Conservation (phyloP, 331 rosid species). For the Arachis monticola region DNA sequence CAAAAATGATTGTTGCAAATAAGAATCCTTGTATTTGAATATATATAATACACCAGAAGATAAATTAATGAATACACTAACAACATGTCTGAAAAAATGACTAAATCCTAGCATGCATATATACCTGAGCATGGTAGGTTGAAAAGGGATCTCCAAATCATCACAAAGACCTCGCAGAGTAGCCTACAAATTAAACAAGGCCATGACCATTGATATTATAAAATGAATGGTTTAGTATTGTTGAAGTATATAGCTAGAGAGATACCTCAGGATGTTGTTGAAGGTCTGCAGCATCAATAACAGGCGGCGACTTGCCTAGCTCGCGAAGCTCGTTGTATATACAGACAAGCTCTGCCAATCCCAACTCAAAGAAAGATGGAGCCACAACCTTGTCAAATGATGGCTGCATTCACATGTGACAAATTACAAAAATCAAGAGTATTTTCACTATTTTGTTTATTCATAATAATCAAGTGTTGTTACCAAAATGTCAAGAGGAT, state of each 20-base stretch:
- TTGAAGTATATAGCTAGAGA: neutral
- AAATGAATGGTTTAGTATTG: too few relatives aligned
- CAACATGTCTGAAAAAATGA: constrained; percentile 3
- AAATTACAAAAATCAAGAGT: too few relatives aligned
- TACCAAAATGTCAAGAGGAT: constrained; percentile 84
- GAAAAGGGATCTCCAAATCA: constrained; percentile 75
- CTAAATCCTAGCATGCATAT: constrained; percentile 27
- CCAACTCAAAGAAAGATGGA: constrained; percentile 69
- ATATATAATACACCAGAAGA: too few relatives aligned
- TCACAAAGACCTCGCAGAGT: constrained; percentile 71
- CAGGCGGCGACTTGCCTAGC: constrained; percentile 68
- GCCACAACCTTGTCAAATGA: constrained; percentile 79
- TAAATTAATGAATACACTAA: neutral
- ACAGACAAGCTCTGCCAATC: constrained; percentile 66
- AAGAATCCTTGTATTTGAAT: constrained; percentile 5
- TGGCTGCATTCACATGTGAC: constrained; percentile 52
- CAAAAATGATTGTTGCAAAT: constrained; percentile 15
- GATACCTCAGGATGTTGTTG: constrained; percentile 72
- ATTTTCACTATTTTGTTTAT: too few relatives aligned
- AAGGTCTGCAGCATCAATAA: constrained; percentile 78
- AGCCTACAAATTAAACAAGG: constrained; percentile 49
- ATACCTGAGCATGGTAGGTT: constrained; percentile 74
- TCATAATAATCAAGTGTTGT: constrained; percentile 7
- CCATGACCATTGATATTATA: neutral
- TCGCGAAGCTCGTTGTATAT: constrained; percentile 69